Evolutionary conservation across 257 asterid genomes (phyloP).

Genomic region (Solanum piurae): DNA sequence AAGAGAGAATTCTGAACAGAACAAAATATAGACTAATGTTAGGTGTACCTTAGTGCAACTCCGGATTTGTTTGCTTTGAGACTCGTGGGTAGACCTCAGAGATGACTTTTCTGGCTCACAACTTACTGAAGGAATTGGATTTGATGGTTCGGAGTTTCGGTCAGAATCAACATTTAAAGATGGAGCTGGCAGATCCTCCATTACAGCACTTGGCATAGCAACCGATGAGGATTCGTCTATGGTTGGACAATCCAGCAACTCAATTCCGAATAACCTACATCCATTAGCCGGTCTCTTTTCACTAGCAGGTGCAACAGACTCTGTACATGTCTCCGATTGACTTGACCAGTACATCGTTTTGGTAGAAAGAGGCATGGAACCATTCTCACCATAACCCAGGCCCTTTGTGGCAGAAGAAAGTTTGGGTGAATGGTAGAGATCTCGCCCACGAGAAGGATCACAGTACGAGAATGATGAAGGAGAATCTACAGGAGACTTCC

Average conservation of each 20-base stretch:
- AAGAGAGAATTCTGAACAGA: background rate
- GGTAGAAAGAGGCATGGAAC: conserved; percentile 24
- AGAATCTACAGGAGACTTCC: conserved; percentile 58
- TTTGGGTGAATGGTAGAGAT: conserved; percentile 49
- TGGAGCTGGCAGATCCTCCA: conserved; percentile 39
- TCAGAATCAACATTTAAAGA: conserved; percentile 50
- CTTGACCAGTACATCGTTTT: conserved; percentile 29
- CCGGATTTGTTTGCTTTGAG: conserved; percentile 51
- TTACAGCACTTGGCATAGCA: conserved; percentile 25
- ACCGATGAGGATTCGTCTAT: conserved; percentile 36
- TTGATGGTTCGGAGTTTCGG: conserved; percentile 55
- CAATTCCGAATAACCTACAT: conserved; percentile 75
- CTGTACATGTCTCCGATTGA: conserved; percentile 31
- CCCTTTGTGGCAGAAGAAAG: conserved; percentile 34
- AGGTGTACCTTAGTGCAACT: conserved; percentile 80
- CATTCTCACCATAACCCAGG: conserved; percentile 25
- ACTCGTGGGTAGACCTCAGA: conserved; percentile 63
- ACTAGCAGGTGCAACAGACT: conserved; percentile 40
- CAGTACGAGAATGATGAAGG: conserved; percentile 33
- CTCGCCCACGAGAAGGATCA: conserved; percentile 43
- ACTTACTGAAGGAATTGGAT: conserved; percentile 48
- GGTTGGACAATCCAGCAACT: conserved; percentile 42
- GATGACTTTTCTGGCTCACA: conserved; percentile 69
- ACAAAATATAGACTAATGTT: background rate
- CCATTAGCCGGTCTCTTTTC: conserved; percentile 68